Evolutionary conservation across 116 monocot genomes (phyloP).

Genomic region (Posidonia oceanica): DNA sequence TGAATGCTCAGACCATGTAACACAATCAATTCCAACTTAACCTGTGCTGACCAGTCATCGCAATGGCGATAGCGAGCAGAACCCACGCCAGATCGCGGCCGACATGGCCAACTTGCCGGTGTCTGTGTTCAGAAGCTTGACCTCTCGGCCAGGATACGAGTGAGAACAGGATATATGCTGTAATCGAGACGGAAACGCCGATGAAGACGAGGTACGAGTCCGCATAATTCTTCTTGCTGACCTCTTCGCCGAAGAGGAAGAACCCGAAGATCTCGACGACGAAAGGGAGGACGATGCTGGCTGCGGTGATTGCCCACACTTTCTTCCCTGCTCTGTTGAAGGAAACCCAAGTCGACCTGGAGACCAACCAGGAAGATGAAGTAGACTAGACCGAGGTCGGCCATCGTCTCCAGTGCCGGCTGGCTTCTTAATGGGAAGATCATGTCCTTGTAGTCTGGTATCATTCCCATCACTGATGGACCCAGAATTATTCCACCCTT

Average conservation of each 20-base stretch:
- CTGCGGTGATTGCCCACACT: background rate
- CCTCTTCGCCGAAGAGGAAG: constrained; percentile 4
- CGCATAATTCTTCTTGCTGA: constrained; percentile 4
- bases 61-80: constrained; percentile 30
- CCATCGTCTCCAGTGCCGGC: constrained; percentile 9
- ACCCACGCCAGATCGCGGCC: constrained; percentile 35
- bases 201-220: constrained; percentile 27
- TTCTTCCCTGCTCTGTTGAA: constrained; percentile 5
- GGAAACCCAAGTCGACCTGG: constrained; percentile 1
- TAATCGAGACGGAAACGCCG: constrained; percentile 25
- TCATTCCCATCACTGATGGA: constrained; percentile 13
- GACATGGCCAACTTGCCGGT: constrained; percentile 23
- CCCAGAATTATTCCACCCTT: constrained; percentile 13
- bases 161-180: constrained; percentile 35
- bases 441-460: background rate
- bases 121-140: constrained; percentile 34
- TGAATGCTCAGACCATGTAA: background rate
- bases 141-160: constrained; percentile 37
- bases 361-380: constrained; percentile 25
- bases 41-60: constrained; percentile 31
- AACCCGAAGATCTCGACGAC: constrained; percentile 6
- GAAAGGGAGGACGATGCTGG: constrained; percentile 13
- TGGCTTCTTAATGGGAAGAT: constrained; percentile 8
- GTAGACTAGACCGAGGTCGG: constrained; percentile 20
- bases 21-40: constrained; percentile 31